A percentile compares a stretch with the other conserved stretches of the same genome.
Conservation (phyloP, 139 green algal genomes). For the Limnomonas spitsbergensis region DNA sequence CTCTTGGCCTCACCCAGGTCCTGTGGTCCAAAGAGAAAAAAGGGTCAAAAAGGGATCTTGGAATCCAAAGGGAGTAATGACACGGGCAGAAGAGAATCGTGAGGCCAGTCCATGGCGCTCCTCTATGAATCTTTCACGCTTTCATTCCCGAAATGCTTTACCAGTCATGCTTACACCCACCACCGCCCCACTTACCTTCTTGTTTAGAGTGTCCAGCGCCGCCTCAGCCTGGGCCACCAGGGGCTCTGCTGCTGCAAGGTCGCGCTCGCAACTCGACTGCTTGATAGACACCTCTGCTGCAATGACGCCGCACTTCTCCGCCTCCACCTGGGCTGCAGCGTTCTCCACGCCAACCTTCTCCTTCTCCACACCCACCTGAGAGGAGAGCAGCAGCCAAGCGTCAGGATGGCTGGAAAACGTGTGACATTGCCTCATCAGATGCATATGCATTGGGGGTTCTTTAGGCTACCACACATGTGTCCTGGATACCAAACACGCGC, state of each 20-base stretch:
- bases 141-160: no score
- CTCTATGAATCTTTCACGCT: no score
- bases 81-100: neutral
- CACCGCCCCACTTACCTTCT: no score
- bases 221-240: conserved; percentile 77
- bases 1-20: conserved; percentile 83
- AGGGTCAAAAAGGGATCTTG: no score
- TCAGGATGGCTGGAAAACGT: conserved; percentile 50
- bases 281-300: conserved; percentile 76
- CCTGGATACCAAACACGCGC: no score
- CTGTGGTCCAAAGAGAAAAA: neutral
- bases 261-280: conserved; percentile 71
- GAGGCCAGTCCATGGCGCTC: no score
- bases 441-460: no score
- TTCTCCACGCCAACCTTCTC: conserved; percentile 86
- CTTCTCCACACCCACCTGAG: conserved; percentile 73
- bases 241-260: conserved; percentile 82
- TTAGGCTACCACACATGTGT: no score
- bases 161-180: no score
- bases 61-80: conserved; percentile 8
- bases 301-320: conserved; percentile 79
- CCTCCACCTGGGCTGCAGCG: conserved; percentile 74
- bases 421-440: no score
- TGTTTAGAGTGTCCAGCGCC: conserved; percentile 86
- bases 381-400: conserved; percentile 77